Percentiles rank a stretch among this genome's conserved stretches.
phyloP scores from a whole-genome alignment of 2,329 filamentous ascomycete species.

The Penicillium janthinellum region DNA sequence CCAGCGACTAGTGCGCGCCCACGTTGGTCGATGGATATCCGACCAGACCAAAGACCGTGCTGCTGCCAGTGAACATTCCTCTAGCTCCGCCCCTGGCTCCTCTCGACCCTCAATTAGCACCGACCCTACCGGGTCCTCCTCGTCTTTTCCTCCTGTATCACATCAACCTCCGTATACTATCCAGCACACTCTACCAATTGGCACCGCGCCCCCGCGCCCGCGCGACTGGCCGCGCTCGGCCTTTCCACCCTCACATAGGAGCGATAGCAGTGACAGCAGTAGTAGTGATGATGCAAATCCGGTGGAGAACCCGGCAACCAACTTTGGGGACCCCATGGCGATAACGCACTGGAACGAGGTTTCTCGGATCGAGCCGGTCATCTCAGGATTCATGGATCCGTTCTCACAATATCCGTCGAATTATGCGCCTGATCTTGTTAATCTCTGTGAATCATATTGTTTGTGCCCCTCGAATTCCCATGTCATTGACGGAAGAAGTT shows the following conservation, averaged over 20 bases:
- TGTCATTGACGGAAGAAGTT: not conserved
- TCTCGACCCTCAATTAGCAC: not conserved
- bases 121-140: not conserved
- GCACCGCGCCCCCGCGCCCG: not conserved
- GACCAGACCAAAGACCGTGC: slow-evolving; percentile 37
- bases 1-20: slow-evolving; percentile 36
- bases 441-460: slow-evolving; percentile 33
- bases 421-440: slow-evolving; percentile 27
- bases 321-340: not conserved
- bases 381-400: slow-evolving; percentile 30
- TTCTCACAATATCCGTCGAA: slow-evolving; percentile 29
- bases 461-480: slow-evolving; percentile 10
- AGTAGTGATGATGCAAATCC: slow-evolving; percentile 11
- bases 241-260: slow-evolving; percentile 13
- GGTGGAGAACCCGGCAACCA: slow-evolving; percentile 1
- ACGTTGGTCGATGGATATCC: slow-evolving; percentile 41
- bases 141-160: slow-evolving; percentile 15
- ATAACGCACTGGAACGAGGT: slow-evolving; percentile 10
- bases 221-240: slow-evolving; percentile 7
- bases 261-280: slow-evolving; percentile 24
- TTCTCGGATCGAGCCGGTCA: slow-evolving; percentile 22
- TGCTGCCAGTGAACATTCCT: slow-evolving; percentile 12
- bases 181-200: not conserved
- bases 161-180: slow-evolving; percentile 4
- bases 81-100: not conserved